These are phyloP conservation scores for Cryptococcus floricola DNA, from an alignment of 1,284 basidiomycete species.

Conservation along the genomic window DNA sequence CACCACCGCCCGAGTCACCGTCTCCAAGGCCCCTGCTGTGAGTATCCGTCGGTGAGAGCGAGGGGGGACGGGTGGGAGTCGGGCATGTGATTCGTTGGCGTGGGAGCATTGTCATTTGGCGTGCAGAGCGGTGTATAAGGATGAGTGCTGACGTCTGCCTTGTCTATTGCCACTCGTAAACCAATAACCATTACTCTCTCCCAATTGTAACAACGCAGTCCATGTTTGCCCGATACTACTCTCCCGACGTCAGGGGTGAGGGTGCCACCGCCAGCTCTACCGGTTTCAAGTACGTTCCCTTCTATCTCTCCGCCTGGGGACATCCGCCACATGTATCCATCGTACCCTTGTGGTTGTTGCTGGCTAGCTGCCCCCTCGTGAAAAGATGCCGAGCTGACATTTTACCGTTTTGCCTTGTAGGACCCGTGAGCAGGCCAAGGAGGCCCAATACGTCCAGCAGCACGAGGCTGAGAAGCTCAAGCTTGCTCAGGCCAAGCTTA, in stretches of 20 bases:
- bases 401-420: slow-evolving; percentile 14
- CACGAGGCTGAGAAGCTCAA: slow-evolving; percentile 17
- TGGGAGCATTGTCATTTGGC: not conserved
- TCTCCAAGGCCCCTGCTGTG: slow-evolving; percentile 22
- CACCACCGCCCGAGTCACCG: slow-evolving; percentile 15
- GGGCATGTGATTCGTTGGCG: not conserved
- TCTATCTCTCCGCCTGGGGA: not conserved
- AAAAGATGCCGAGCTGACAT: not conserved
- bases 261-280: slow-evolving; percentile 42
- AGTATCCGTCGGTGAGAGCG: slow-evolving; percentile 5
- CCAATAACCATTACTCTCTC: not conserved
- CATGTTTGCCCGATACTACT: slow-evolving; percentile 36
- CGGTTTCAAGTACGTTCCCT: slow-evolving; percentile 38
- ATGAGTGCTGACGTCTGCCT: not conserved
- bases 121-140: not conserved
- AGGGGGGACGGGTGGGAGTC: not conserved
- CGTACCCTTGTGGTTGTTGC: not conserved
- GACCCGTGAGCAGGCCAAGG: slow-evolving; percentile 44
- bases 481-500: slow-evolving; percentile 22
- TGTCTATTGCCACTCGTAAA: not conserved
- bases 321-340: not conserved
- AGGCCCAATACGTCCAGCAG: slow-evolving; percentile 44
- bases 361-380: not conserved
- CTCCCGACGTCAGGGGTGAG: slow-evolving; percentile 32
- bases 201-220: slow-evolving; percentile 15